These are phyloP conservation scores for Syzygium aqueum DNA, from an alignment of 345 rosid species.

Conservation along the genomic window DNA sequence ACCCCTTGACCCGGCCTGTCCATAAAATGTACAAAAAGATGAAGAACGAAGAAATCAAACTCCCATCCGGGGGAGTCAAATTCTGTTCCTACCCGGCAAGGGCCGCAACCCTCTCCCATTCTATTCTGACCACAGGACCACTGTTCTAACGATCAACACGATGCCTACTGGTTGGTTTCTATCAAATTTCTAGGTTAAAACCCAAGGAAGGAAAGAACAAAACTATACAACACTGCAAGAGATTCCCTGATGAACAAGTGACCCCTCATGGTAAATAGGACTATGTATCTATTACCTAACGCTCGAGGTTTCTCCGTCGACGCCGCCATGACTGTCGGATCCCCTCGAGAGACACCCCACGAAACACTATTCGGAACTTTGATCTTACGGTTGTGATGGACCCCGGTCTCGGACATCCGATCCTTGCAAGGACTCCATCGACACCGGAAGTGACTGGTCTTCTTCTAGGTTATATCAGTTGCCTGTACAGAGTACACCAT, in stretches of 20 bases:
- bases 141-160: background rate
- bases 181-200: background rate
- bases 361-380: background rate
- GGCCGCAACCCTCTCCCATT: background rate
- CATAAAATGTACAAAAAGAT: background rate
- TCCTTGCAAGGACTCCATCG: background rate
- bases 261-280: background rate
- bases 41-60: background rate
- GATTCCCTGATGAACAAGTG: background rate
- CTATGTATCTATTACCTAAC: background rate
- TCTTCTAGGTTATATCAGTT: background rate
- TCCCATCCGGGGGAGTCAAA: background rate
- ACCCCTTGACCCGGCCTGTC: background rate
- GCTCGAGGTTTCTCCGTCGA: background rate
- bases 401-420: background rate
- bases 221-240: background rate
- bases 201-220: background rate
- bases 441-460: background rate
- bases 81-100: background rate
- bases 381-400: background rate
- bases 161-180: background rate
- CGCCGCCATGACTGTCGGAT: background rate
- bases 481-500: background rate
- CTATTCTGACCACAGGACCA: background rate
- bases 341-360: background rate